Conservation (phyloP, 176 grass and related monocot species). For the Cenchrus purpureus region DNA sequence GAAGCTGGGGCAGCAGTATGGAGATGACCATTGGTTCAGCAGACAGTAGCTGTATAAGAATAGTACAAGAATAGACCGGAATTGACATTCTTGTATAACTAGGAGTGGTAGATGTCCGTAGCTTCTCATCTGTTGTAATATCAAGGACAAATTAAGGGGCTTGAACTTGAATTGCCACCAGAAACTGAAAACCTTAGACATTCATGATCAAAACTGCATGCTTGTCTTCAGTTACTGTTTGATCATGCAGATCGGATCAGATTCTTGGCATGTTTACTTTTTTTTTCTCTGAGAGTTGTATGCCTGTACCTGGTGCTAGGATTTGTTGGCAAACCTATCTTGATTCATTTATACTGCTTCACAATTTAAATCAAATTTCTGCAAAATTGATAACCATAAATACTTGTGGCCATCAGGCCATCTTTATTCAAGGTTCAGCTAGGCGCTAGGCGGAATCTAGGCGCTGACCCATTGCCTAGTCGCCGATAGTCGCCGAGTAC, state of each 20-base stretch:
- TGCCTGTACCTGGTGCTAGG: neutral
- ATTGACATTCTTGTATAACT: neutral
- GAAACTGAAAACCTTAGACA: neutral
- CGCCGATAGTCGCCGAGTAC: too few relatives aligned
- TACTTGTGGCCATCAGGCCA: too few relatives aligned
- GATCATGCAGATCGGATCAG: neutral
- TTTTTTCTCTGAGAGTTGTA: neutral
- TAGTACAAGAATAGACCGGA: neutral
- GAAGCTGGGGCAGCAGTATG: constrained; percentile 7
- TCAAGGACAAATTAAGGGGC: neutral
- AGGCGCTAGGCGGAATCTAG: too few relatives aligned
- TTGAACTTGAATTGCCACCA: neutral
- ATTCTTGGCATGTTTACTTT: neutral
- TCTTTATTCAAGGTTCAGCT: neutral
- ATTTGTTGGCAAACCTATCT: constrained; percentile 1
- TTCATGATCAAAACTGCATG: neutral
- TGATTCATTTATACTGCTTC: neutral
- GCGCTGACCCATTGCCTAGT: too few relatives aligned
- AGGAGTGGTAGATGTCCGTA: neutral
- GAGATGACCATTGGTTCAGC: constrained; percentile 26
- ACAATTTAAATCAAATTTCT: neutral
- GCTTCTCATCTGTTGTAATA: constrained; percentile 3
- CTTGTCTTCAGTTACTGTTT: neutral
- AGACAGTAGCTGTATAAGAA: neutral
- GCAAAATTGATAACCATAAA: neutral